Base-by-base conservation (phyloP, 1,284 basidiomycete genomes). In the Moesziomyces parantarcticus region DNA sequence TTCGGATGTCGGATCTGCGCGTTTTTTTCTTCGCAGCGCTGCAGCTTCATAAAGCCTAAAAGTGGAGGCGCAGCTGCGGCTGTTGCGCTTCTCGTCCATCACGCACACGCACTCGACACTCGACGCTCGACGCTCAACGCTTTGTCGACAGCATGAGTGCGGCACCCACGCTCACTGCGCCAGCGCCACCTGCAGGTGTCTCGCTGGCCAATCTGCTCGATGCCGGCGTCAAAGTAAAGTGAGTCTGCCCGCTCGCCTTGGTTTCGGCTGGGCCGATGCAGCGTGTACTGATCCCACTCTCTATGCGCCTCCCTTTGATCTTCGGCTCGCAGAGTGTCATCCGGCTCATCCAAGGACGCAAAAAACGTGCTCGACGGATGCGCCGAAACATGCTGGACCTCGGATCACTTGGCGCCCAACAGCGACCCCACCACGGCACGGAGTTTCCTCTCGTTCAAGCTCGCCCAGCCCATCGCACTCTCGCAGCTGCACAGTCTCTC, bases 381-480 rank as follows among this genome's bases (percentile, higher is more conserved):
- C 5, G 9, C 51, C 21, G 74, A 76, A 56, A 69, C 74, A 16
- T 73, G 69, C 45, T 76, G 74, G 74, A 69, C 64, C 21, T 68
- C 65, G 7, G 74, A 69, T 39, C 62, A 66, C n/a, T 54, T 65
- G 13, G 20, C 66, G 9, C 66, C 71, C 34, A 62, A 61, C 46
- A 49, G 46, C 41, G 58, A 69, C 18, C 55, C 66, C 18, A 43
- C 46, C 16, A 23, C 57, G 0, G 42, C 57, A 3, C 46, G 23
- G 26, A 56, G 61, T 14, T 22, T 23, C 13, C 32, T 74, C 49
- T 49, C 66, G 2, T 74, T 74, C 50, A 69, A 74, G 26, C 47
- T 74, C 1, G 20, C 36, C 1, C 14, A 40, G 2, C 43, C 58
- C 0, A 14, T 65, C 21, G 7, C 43, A 14, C 18, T 58, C 0